Evolutionary conservation across 2,329 filamentous ascomycete genomes (phyloP), one percentile per base, ranked within the genome.

Genomic region (Aspergillus glaucus): DNA sequence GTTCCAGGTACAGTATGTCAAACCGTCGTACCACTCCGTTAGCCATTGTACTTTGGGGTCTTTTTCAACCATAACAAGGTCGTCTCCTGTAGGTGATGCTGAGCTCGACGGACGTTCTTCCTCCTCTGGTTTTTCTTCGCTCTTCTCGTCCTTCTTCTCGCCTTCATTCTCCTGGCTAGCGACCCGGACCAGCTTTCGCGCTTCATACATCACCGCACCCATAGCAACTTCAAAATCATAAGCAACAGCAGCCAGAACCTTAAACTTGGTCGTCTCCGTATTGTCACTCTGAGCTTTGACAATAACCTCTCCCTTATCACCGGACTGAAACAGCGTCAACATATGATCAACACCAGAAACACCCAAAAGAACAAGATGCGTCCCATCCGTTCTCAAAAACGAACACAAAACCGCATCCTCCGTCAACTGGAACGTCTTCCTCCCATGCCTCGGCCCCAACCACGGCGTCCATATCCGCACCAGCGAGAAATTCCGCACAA

Each of bases 1-100:
- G 62, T 97, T 98, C 93, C 93, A 98, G 0, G 93, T 98, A 65
- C 93, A 98, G 64, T 93, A 98, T 0, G 90, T 88, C 34, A 98
- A 74, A 0, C 90, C 89, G 65, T 97, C 93, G 62, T 91, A 91
- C 90, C 91, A 96, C 50, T 87, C 82, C 54, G 93, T 83, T 44
- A 88, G 72, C 89, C 89, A 95, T 62, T 74, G 68, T 10, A 61
- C 58, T 72, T 69, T 53, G 6, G 59, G 58, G 36, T 49, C 70
- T 60, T 56, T 79, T 66, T 48, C 74, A 59, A 55, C 68, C 68
- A 68, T 24, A 2, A 69, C 64, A 6, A 61, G 52, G 51, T 80
- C 76, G 60, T 68, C 67, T 12, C 68, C 68, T 1, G 52, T 50
- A 2, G 69, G 62, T 14, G 67, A 69, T 12, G 58, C 48, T 0